phyloP scores from a whole-genome alignment of 2,329 filamentous ascomycete species.

The Stemphylium vesicarium region DNA sequence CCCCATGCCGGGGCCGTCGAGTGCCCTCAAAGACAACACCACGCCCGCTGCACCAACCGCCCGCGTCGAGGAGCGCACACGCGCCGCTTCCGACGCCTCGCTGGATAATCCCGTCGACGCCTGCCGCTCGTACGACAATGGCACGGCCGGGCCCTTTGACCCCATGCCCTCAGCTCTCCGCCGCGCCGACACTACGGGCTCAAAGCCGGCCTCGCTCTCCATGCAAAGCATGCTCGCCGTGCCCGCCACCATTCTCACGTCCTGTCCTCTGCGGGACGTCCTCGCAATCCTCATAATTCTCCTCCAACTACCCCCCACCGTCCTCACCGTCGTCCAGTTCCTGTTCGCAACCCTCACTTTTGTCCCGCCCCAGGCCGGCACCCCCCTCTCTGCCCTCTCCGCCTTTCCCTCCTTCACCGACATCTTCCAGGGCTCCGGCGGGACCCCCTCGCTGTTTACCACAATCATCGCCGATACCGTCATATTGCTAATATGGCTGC shows the following conservation, averaged over 20 bases:
- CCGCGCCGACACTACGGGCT: slow-evolving; percentile 67
- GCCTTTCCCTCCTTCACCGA: slow-evolving; percentile 81
- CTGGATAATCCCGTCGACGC: slow-evolving; percentile 49
- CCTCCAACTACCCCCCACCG: slow-evolving; percentile 86
- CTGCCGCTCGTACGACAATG: slow-evolving; percentile 39
- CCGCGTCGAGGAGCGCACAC: slow-evolving; percentile 41
- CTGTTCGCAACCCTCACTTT: slow-evolving; percentile 93
- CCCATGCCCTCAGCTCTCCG: slow-evolving; percentile 59
- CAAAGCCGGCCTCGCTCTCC: slow-evolving; percentile 70
- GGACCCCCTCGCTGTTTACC: slow-evolving; percentile 84
- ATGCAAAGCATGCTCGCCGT: slow-evolving; percentile 73
- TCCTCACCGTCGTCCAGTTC: slow-evolving; percentile 87
- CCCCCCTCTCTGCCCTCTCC: slow-evolving; percentile 76
- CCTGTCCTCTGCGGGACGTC: slow-evolving; percentile 90
- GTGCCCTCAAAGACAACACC: slow-evolving; percentile 15
- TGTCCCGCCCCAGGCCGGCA: slow-evolving; percentile 77
- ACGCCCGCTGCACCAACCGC: slow-evolving; percentile 14
- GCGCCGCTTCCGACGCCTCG: slow-evolving; percentile 53
- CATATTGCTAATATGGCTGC: slow-evolving; percentile 83
- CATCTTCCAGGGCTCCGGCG: slow-evolving; percentile 86
- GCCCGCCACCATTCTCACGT: slow-evolving; percentile 83
- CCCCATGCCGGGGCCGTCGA: slow-evolving; percentile 1
- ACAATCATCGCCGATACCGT: slow-evolving; percentile 83
- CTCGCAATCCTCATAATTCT: slow-evolving; percentile 96
- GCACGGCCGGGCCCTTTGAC: slow-evolving; percentile 42